Evolutionary conservation across 306 rosid genomes (phyloP).

Genomic region (Quillaja saponaria): DNA sequence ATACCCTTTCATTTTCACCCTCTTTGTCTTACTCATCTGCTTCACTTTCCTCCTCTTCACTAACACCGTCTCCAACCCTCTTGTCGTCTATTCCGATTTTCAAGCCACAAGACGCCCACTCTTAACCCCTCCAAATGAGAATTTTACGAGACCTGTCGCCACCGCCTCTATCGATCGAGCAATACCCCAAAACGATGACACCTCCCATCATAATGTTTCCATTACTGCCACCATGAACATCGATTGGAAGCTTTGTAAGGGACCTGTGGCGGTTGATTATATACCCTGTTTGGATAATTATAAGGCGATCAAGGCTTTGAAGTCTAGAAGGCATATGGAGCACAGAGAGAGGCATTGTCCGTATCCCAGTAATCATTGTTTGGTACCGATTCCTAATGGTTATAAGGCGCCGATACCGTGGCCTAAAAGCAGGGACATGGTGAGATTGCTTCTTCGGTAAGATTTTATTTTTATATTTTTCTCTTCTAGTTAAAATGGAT

Average conservation of each 20-base stretch:
- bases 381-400: conserved; percentile 70
- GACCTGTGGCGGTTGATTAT: conserved; percentile 46
- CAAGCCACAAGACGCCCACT: conserved; percentile 10
- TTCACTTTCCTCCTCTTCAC: conserved; percentile 53
- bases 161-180: conserved; percentile 10
- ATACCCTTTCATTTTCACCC: conserved; percentile 57
- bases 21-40: conserved; percentile 51
- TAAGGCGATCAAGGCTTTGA: conserved; percentile 66
- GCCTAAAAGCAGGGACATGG: conserved; percentile 99
- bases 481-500: background rate
- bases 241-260: conserved; percentile 68
- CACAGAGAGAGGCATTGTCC: conserved; percentile 96
- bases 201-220: background rate
- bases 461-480: conserved; percentile 23
- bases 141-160: background rate
- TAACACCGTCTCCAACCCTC: conserved; percentile 38
- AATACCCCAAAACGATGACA: conserved; percentile 20
- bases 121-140: background rate
- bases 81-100: conserved; percentile 42
- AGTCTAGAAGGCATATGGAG: conserved; percentile 82
- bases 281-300: conserved; percentile 89
- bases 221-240: conserved; percentile 6
- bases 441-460: conserved; percentile 80
- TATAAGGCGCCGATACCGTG: conserved; percentile 70
- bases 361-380: conserved; percentile 44